phyloP scores from a whole-genome alignment of 495 filamentous ascomycete species.

The Annulohypoxylon bovei region DNA sequence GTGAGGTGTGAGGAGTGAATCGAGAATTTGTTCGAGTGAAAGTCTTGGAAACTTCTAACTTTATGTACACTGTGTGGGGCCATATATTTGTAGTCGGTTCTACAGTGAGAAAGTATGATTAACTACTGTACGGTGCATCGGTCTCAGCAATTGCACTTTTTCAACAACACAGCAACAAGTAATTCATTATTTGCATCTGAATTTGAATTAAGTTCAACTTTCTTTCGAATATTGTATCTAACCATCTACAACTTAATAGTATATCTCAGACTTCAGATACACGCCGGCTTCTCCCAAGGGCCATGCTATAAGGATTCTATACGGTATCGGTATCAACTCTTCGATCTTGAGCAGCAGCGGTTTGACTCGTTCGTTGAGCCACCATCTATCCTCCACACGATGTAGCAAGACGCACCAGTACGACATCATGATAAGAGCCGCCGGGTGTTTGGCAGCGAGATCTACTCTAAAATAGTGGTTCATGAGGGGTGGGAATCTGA shows the following conservation, averaged over 20 bases:
- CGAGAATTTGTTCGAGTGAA: neutral
- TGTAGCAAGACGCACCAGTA: conserved; percentile 43
- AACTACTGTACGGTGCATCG: too few relatives aligned
- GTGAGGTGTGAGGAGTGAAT: neutral
- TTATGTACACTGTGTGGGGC: conserved; percentile 25
- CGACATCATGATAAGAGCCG: conserved; percentile 38
- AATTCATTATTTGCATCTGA: neutral
- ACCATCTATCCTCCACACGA: conserved; percentile 38
- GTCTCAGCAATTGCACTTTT: neutral
- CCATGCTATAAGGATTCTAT: conserved; percentile 16
- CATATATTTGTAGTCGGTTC: too few relatives aligned
- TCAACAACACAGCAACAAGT: too few relatives aligned
- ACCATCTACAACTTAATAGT: neutral
- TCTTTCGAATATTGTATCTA: too few relatives aligned
- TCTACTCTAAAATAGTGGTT: conserved; percentile 15
- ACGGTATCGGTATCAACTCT: conserved; percentile 24
- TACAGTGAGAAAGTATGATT: too few relatives aligned
- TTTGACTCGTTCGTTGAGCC: conserved; percentile 21
- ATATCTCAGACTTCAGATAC: neutral
- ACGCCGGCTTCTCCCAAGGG: conserved; percentile 12
- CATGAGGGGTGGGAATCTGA: conserved; percentile 29
- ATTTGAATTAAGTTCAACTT: neutral
- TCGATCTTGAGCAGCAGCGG: conserved; percentile 32
- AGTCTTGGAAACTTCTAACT: neutral
- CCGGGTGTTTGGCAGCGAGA: conserved; percentile 16